Evolutionary conservation across 495 filamentous ascomycete species (phyloP).

Genomic region (Tuber magnatum): DNA sequence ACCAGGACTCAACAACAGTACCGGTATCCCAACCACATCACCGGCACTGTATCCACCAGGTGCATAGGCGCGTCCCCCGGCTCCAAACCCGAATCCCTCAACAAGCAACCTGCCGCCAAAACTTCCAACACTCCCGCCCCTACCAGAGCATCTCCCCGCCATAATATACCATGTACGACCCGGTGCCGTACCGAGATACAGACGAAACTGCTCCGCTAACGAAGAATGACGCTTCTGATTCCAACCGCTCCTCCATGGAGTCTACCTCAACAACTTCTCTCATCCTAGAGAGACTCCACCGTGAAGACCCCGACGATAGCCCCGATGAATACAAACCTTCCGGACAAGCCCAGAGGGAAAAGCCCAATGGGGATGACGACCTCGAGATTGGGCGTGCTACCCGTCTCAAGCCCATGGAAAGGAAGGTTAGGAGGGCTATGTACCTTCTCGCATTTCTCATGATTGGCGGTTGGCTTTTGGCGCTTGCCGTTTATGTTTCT

Average conservation of each 20-base stretch:
- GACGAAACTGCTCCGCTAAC: constrained; percentile 10
- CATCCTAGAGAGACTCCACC: constrained; percentile 63
- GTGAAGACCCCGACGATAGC: constrained; percentile 7
- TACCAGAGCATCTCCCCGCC: not conserved
- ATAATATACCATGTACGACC: constrained; percentile 18
- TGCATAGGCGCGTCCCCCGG: not conserved
- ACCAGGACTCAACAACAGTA: not conserved
- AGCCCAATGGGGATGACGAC: constrained; percentile 45
- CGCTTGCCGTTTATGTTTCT: constrained; percentile 65
- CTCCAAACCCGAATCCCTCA: not conserved
- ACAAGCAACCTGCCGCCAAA: not conserved
- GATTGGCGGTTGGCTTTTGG: constrained; percentile 70
- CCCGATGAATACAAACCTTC: constrained; percentile 10
- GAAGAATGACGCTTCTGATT: constrained; percentile 23
- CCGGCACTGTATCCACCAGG: not conserved
- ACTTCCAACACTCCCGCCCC: not conserved
- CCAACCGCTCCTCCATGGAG: constrained; percentile 51
- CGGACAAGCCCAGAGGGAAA: constrained; percentile 37
- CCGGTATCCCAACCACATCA: no score
- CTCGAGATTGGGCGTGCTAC: constrained; percentile 40
- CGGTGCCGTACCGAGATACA: constrained; percentile 26
- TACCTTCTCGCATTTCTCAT: constrained; percentile 61
- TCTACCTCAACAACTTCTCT: constrained; percentile 70
- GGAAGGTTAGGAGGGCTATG: constrained; percentile 56
- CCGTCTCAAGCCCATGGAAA: constrained; percentile 49